Evolutionary conservation across 2,329 filamentous ascomycete species (phyloP), one percentile per base, ranked within the genome.

Genomic region (Zasmidium cellare): DNA sequence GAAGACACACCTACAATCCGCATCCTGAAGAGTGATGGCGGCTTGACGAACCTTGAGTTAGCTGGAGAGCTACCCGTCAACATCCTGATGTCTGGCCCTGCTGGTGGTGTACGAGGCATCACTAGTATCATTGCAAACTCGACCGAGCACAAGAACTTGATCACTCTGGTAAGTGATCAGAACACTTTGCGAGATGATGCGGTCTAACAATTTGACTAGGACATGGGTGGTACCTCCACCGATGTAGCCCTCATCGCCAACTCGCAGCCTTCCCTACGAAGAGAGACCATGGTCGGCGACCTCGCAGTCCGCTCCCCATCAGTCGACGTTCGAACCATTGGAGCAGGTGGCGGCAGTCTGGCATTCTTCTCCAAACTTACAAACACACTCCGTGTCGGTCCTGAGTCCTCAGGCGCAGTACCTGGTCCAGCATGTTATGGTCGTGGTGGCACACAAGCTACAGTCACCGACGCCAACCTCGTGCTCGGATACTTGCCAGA

Each of bases 61-160:
- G 65, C 66, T 11, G 66, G 64, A 19, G 61, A 66, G 41, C 47
- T 64, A 28, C 66, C 66, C 2, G 65, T 67, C 31, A 65, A 67
- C 55, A 68, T 68, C 20, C 51, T 68, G 9, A 68, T 68, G 66
- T 67, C 64, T 18, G 66, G 66, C 9, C 66, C 66, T n/a, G 66
- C 66, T 22, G 66, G 66, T 41, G 66, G 66, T 23, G 64, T 68
- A 3, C 45, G 57, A 55, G 66, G 66, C 48, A 65, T 68, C 38
- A 68, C 66, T 2, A 65, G 63, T 51, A 67, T 68, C 41, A 68
- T 68, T 31, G 66, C 66, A 9, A 67, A 65, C 41, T 56, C 66
- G 2, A 68, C 66, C 11, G 59, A 61, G 48, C 61, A 68, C 57
- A 68, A 68, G 55, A 66, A 68, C 49, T 49, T 68, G 19, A 65